These are phyloP conservation scores for Phoma sp. DNA, from an alignment of 2,329 filamentous ascomycete genomes.

Conservation along the genomic window DNA sequence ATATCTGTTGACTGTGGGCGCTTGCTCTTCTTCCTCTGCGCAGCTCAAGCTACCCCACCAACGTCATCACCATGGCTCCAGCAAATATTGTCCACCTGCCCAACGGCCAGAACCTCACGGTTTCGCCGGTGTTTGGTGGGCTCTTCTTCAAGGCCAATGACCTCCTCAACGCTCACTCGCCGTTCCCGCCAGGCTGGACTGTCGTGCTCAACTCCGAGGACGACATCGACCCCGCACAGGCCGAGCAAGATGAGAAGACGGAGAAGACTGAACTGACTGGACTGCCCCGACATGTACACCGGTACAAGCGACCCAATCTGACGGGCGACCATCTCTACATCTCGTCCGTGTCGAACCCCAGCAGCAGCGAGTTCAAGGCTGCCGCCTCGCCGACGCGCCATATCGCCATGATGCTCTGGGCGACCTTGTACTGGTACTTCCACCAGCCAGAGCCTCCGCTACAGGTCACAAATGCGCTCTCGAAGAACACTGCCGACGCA, in stretches of 20 bases:
- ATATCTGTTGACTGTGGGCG: neutral
- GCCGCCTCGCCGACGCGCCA: slow-evolving; percentile 82
- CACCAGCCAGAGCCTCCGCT: slow-evolving; percentile 79
- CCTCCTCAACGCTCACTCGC: slow-evolving; percentile 68
- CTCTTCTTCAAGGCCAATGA: slow-evolving; percentile 88
- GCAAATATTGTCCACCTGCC: slow-evolving; percentile 71
- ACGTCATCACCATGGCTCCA: slow-evolving; percentile 51
- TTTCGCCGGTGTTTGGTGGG: slow-evolving; percentile 89
- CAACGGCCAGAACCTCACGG: slow-evolving; percentile 83
- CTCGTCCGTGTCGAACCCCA: slow-evolving; percentile 87
- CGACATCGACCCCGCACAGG: slow-evolving; percentile 38
- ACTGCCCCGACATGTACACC: slow-evolving; percentile 59
- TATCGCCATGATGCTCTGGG: slow-evolving; percentile 96
- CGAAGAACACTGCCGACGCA: slow-evolving; percentile 67
- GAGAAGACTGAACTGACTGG: slow-evolving; percentile 35
- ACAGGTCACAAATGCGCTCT: slow-evolving; percentile 68
- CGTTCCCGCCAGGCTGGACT: slow-evolving; percentile 88
- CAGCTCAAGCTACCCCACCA: slow-evolving; percentile 34
- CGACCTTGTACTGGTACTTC: slow-evolving; percentile 96
- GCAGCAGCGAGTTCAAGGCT: slow-evolving; percentile 79
- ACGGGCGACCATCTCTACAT: slow-evolving; percentile 86
- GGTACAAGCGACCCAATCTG: slow-evolving; percentile 78
- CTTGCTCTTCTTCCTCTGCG: slow-evolving; percentile 10
- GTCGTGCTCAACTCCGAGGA: slow-evolving; percentile 80
- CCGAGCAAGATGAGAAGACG: slow-evolving; percentile 43